Evolutionary conservation across 2,329 filamentous ascomycete genomes (phyloP).

Genomic region (Thelonectria blattea): DNA sequence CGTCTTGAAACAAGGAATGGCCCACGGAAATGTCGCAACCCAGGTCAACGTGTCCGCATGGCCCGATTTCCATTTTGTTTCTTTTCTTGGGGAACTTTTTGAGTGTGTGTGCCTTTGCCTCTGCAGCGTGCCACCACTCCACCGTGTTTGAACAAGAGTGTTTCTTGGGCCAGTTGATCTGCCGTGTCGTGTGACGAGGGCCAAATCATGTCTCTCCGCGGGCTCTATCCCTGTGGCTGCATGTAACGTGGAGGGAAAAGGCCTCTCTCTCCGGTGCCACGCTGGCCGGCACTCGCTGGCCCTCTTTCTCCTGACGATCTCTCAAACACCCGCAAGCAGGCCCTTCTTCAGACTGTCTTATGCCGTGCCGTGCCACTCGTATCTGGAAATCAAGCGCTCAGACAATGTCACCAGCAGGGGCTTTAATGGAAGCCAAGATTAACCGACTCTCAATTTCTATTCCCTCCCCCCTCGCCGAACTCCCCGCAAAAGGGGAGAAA

Average conservation of each 20-base stretch:
- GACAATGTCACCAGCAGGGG: conserved; percentile 7
- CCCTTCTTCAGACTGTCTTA: conserved; percentile 24
- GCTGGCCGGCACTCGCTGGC: conserved; percentile 29
- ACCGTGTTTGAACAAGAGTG: conserved; percentile 10
- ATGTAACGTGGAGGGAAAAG: conserved; percentile 9
- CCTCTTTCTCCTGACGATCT: conserved; percentile 37
- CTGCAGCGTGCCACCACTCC: conserved; percentile 1
- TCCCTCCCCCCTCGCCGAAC: not conserved
- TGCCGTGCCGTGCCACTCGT: conserved; percentile 16
- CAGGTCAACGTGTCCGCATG: conserved; percentile 21
- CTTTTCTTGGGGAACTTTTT: not conserved
- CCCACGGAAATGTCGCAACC: conserved; percentile 29
- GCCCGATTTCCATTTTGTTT: conserved; percentile 15
- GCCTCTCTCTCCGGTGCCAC: conserved; percentile 22
- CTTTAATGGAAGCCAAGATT: conserved; percentile 1
- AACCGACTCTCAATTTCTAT: not conserved
- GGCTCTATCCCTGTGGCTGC: not conserved
- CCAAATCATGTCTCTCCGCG: not conserved
- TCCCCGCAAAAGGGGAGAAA: conserved; percentile 33
- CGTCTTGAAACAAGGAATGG: conserved; percentile 33
- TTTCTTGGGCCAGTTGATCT: conserved; percentile 3
- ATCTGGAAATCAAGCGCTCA: conserved; percentile 22
- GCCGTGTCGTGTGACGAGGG: conserved; percentile 2
- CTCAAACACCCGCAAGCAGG: conserved; percentile 18
- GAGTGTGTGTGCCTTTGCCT: no score